Evolutionary conservation across 352 stramenopile genomes (phyloP).

Genomic region (Globisporangium iwayamae): DNA sequence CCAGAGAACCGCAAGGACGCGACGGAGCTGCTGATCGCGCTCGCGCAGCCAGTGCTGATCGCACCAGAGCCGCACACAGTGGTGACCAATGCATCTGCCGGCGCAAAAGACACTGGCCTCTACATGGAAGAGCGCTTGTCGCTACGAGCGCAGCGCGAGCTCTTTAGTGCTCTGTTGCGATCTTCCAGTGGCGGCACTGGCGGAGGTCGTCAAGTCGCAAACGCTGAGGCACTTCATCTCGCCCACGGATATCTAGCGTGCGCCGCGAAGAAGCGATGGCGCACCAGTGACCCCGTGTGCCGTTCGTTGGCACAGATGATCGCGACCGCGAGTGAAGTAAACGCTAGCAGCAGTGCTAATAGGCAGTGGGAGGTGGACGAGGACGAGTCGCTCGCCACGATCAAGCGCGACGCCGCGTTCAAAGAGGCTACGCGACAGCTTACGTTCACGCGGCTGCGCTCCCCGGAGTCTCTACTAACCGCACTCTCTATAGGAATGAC

Average conservation of each 20-base stretch:
- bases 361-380: conserved; percentile 4
- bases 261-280: conserved; percentile 6
- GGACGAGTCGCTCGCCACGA: conserved; percentile 13
- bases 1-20: conserved; percentile 38
- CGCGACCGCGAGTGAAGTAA: background rate
- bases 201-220: background rate
- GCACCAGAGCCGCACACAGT: background rate
- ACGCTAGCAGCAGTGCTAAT: background rate
- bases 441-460: background rate
- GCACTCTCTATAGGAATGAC: background rate
- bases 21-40: conserved; percentile 26
- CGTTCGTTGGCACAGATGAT: conserved; percentile 12
- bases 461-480: background rate
- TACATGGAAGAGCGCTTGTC: conserved; percentile 36
- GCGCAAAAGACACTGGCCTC: conserved; percentile 24
- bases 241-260: conserved; percentile 15
- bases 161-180: conserved; percentile 52
- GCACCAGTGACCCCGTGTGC: conserved; percentile 5
- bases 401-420: conserved; percentile 17
- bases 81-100: background rate
- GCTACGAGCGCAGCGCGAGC: conserved; percentile 41
- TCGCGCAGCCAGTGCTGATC: conserved; percentile 24
- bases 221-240: conserved; percentile 9
- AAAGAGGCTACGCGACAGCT: conserved; percentile 15
- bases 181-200: background rate